phyloP scores from a whole-genome alignment of 345 rosid genomes.

The Aethionema arabicum region DNA sequence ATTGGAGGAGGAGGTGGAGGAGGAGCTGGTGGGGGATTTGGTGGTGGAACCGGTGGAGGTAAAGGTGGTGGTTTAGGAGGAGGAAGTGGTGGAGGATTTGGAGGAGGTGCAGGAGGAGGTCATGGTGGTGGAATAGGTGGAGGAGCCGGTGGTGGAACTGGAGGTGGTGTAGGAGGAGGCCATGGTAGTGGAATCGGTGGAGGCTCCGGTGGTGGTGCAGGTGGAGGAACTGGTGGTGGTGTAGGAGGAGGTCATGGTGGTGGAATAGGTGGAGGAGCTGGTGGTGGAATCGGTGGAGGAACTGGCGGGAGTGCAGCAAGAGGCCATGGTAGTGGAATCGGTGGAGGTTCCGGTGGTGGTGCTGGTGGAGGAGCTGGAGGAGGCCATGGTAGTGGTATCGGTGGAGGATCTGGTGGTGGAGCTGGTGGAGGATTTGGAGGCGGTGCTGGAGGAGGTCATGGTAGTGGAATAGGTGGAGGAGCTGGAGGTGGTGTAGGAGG shows the following conservation, averaged over 20 bases:
- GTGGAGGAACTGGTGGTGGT: background rate
- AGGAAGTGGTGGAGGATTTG: background rate
- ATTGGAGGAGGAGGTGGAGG: slow-evolving; percentile 23
- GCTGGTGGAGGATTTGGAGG: slow-evolving; percentile 24
- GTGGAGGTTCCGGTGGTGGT: slow-evolving; percentile 26
- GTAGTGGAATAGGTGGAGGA: background rate
- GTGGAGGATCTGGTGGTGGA: slow-evolving; percentile 30
- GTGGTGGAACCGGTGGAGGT: background rate
- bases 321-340: slow-evolving; percentile 23
- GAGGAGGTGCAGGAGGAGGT: background rate
- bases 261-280: slow-evolving; percentile 18
- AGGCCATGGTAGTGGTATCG: slow-evolving; percentile 6
- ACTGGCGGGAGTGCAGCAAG: background rate
- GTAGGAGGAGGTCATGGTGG: slow-evolving; percentile 19
- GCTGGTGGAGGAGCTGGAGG: slow-evolving; percentile 34
- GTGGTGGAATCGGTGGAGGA: slow-evolving; percentile 22
- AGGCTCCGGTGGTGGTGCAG: background rate
- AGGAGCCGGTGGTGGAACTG: background rate
- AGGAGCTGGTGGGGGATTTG: slow-evolving; percentile 2
- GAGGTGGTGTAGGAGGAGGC: slow-evolving; percentile 25
- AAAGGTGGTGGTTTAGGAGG: background rate
- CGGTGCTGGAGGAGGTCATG: slow-evolving; percentile 9
- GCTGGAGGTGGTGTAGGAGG: slow-evolving; percentile 3
- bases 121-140: background rate
- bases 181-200: slow-evolving; percentile 23